Conservation (phyloP, 1,284 basidiomycete genomes). For the Sanghuangporus weigelae region DNA sequence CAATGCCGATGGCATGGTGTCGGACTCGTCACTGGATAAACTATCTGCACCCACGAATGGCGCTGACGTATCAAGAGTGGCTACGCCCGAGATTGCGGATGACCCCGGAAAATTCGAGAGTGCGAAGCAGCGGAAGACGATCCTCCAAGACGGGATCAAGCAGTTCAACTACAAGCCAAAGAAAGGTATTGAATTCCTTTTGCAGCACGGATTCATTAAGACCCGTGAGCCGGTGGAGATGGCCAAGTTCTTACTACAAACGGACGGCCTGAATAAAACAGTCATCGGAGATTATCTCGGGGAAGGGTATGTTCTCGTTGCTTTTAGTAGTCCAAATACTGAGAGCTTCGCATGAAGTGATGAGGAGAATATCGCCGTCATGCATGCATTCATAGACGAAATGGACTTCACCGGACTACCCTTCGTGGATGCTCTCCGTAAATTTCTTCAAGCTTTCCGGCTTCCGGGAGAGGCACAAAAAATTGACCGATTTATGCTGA, state of each 20-base stretch:
- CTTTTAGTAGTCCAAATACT: conserved; percentile 13
- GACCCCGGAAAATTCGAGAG: conserved; percentile 94
- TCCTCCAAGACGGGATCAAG: conserved; percentile 90
- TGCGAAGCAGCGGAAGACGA: conserved; percentile 97
- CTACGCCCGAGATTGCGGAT: conserved; percentile 76
- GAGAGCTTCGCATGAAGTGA: conserved; percentile 47
- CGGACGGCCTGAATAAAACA: conserved; percentile 92
- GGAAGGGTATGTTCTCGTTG: conserved; percentile 60
- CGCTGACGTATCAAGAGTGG: conserved; percentile 50
- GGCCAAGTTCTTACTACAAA: conserved; percentile 82
- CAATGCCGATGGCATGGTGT: conserved; percentile 43
- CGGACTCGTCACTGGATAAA: conserved; percentile 50
- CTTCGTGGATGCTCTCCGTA: conserved; percentile 85
- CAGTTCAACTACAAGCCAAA: conserved; percentile 99
- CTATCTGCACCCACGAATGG: conserved; percentile 39
- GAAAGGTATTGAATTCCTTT: conserved; percentile 84
- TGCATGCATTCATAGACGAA: conserved; percentile 94
- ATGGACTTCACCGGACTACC: conserved; percentile 77
- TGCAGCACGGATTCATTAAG: conserved; percentile 87
- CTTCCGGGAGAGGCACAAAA: conserved; percentile 95
- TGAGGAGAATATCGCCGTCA: conserved; percentile 80
- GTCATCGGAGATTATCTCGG: conserved; percentile 99
- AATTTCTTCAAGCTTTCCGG: conserved; percentile 90
- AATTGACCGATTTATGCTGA: conserved; percentile 98
- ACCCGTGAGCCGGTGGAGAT: conserved; percentile 75